Conservation (phyloP, 495 filamentous ascomycete species). For the Cudoniella acicularis region DNA sequence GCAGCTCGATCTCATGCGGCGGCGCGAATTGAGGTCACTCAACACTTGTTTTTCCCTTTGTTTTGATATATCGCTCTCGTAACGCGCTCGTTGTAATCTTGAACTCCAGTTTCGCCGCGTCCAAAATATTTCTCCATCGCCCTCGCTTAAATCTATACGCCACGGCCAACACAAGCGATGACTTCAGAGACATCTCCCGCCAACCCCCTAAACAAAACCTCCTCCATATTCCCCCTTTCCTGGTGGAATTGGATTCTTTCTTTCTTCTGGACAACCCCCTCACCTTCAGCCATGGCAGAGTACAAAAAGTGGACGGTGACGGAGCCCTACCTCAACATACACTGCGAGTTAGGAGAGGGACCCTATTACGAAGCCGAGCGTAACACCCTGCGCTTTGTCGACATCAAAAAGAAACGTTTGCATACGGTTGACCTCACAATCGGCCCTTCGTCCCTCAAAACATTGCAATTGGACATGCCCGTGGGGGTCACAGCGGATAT, state of each 20-base stretch:
- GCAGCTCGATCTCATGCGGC: neutral
- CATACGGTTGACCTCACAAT: constrained; percentile 67
- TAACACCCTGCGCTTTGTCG: constrained; percentile 79
- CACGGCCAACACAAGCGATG: neutral
- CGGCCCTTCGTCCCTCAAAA: constrained; percentile 60
- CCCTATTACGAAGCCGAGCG: constrained; percentile 70
- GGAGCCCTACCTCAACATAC: constrained; percentile 71
- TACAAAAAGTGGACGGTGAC: constrained; percentile 25
- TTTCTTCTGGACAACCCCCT: neutral
- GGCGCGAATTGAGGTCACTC: neutral
- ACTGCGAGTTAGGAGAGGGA: constrained; percentile 76
- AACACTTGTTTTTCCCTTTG: neutral
- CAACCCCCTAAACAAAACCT: neutral
- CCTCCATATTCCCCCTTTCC: neutral
- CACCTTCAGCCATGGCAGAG: neutral
- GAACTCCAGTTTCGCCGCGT: neutral
- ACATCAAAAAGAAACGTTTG: constrained; percentile 76
- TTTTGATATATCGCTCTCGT: neutral
- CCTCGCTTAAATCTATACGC: neutral
- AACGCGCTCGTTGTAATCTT: neutral
- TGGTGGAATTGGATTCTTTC: constrained; percentile 10
- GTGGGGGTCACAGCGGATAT: constrained; percentile 85
- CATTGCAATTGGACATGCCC: constrained; percentile 60
- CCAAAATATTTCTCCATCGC: neutral
- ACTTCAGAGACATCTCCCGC: neutral